A percentile compares a stretch with the other conserved stretches of the same genome.
Conservation (phyloP, 2,329 filamentous ascomycete species). For the Monosporascus cannonballus region DNA sequence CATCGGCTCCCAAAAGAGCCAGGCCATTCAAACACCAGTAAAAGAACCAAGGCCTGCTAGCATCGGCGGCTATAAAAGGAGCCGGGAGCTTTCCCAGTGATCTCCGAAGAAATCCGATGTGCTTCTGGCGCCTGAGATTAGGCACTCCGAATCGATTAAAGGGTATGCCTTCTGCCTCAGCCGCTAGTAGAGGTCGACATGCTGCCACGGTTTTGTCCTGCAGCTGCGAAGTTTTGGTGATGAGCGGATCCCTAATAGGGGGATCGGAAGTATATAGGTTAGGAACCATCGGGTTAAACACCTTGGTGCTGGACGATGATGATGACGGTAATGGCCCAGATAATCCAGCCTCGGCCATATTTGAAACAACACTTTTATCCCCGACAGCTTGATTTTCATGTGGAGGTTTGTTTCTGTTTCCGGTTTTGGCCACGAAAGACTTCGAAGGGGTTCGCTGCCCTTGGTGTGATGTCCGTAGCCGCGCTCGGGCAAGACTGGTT, state of each 20-base stretch:
- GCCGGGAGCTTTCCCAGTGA: slow-evolving; percentile 58
- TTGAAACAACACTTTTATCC: not conserved
- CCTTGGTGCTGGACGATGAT: not conserved
- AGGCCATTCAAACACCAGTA: slow-evolving; percentile 86
- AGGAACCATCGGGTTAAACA: slow-evolving; percentile 33
- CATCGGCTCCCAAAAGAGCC: slow-evolving; percentile 69
- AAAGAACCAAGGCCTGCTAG: slow-evolving; percentile 86
- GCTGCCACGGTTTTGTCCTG: slow-evolving; percentile 65
- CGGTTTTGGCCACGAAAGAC: slow-evolving; percentile 1
- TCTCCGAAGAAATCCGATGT: slow-evolving; percentile 57
- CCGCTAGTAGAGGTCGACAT: slow-evolving; percentile 64
- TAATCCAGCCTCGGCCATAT: not conserved
- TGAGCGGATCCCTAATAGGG: slow-evolving; percentile 57
- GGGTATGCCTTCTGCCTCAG: slow-evolving; percentile 38
- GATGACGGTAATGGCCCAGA: not conserved
- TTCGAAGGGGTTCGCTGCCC: slow-evolving; percentile 11
- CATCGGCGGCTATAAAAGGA: slow-evolving; percentile 69
- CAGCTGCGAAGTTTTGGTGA: slow-evolving; percentile 60
- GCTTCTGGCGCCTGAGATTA: slow-evolving; percentile 58
- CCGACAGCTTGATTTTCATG: not conserved
- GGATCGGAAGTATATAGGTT: slow-evolving; percentile 53
- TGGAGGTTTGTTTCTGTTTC: not conserved
- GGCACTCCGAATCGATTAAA: slow-evolving; percentile 71
- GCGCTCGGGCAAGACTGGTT: slow-evolving; percentile 25
- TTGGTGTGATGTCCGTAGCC: slow-evolving; percentile 17